Evolutionary conservation across 2,329 filamentous ascomycete species (phyloP).

Genomic region (Xylaria sp.): DNA sequence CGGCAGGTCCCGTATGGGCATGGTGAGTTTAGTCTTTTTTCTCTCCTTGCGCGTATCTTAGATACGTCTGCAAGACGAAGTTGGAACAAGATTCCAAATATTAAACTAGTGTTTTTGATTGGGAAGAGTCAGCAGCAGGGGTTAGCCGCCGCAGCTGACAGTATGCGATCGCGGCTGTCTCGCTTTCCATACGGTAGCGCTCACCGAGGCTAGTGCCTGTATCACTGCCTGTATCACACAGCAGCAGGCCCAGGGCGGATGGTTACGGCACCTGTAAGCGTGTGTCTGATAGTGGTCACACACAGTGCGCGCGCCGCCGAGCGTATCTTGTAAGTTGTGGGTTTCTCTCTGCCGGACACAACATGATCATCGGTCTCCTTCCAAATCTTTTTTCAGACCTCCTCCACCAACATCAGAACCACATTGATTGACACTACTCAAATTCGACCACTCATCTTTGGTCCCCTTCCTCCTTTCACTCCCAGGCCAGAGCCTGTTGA

Average conservation of each 20-base stretch:
- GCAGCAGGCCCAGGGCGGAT: background rate
- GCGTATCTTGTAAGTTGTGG: background rate
- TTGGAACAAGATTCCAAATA: constrained; percentile 42
- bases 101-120: constrained; percentile 26
- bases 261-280: no score
- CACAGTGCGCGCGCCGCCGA: constrained; percentile 23
- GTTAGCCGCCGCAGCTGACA: constrained; percentile 33
- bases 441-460: constrained; percentile 20
- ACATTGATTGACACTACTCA: background rate
- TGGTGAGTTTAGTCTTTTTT: background rate
- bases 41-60: background rate
- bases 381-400: constrained; percentile 38
- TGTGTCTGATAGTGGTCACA: background rate
- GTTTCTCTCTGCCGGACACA: constrained; percentile 15
- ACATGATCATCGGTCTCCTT: constrained; percentile 33
- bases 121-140: constrained; percentile 41
- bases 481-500: background rate
- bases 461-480: constrained; percentile 1
- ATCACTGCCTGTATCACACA: no score
- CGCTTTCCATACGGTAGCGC: constrained; percentile 12
- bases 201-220: background rate
- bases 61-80: constrained; percentile 30
- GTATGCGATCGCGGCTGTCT: constrained; percentile 31
- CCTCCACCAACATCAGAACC: constrained; percentile 23
- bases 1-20: background rate